Evolutionary conservation across 2,329 filamentous ascomycete genomes (phyloP), one percentile per base, ranked within the genome.

Genomic region (Trichoderma sp.): DNA sequence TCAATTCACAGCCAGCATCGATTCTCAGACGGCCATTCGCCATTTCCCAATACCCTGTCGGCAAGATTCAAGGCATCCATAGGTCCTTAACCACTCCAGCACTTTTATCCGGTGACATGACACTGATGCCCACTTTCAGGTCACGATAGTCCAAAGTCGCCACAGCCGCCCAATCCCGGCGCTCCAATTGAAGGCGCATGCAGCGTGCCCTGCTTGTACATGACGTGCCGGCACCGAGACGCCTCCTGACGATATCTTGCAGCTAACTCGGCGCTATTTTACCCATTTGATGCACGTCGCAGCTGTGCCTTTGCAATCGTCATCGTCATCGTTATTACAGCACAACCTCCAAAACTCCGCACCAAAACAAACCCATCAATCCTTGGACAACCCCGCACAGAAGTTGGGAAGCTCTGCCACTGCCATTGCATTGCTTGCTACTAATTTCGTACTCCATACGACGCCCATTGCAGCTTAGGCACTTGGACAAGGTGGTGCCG

Each of bases 241-340:
- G 55, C 66, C 66, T 59, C 36, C 66, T 61, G 66, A 68, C 66
- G 66, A 68, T 68, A 68, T 68, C 55, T 55, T 68, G 66, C 66
- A 68, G 32, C 61, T 57, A 9, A 9, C 9, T 65, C 36, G 50
- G 63, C 63, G 63, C 63, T 66, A 66, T 50, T 39, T 30, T 26
- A 13, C 63, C 63, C 47, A 55, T 61, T 68, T 47, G 66, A 68
- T 55, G 65, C 53, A 68, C 66, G 36, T 59, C 55, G 28, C 63
- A 34, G 63, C 63, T 53, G 63, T 65, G 55, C 28, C 39, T 61
- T 61, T 34, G 55, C 66, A 61, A 61, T 61, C 66, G 55, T 61
- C 66, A 50, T 47, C 23, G 28, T 39, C 23, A 47, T n/a, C 8
- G 43, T n/a, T 20, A 30, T 17, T 58, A 12, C 55, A 58, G 47